Evolutionary conservation across 495 filamentous ascomycete genomes (phyloP), one percentile per base, ranked within the genome.

Genomic region (Sporormia fimetaria): DNA sequence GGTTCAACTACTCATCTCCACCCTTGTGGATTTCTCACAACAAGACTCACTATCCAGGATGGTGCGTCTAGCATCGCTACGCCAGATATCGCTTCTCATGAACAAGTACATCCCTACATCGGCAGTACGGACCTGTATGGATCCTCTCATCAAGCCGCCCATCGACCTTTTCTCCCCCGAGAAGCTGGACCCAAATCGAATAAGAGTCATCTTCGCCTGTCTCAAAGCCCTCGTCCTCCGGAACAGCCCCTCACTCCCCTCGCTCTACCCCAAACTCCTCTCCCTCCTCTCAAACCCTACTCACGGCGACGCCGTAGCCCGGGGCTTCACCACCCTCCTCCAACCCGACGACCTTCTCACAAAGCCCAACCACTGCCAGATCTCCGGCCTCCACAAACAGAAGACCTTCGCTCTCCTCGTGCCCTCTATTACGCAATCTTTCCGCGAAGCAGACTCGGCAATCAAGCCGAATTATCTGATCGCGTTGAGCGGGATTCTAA

Each of bases 301-400:
- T 36, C 57, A 65, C 37, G 71, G 71, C 12, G 27, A 33, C 1
- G 54, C 42, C 9, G 63, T 72, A 22, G 69, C 75, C 18, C 72
- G 68, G 20, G 70, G 70, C 27, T 83, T 84, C 51, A 45, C 67
- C 7, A 69, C 72, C 16, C 66, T 84, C 14, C 68, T 83, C 15
- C 60, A 67, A 15, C 68, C 75, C 7, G 76, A 80, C 45, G 74
- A 81, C 39, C 63, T 82, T n/a, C 63, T 83, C 26, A 77, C 69
- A 18, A 66, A 69, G 38, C 56, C 66, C 21, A 83, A 84, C 52
- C 71, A 77, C 35, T 79, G 77, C 34, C 68, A 64, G 10, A 70
- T 81, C 40, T 71, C 75, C 20, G 59, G 74, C n/a, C 63, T 84
- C 2, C 69, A 70, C 40, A 76, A 75, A 40, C 80, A 84, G 49